A percentile compares a stretch with the other conserved stretches of the same genome.
Conservation (phyloP, 257 asterid genomes). For the Plantago elongata region DNA sequence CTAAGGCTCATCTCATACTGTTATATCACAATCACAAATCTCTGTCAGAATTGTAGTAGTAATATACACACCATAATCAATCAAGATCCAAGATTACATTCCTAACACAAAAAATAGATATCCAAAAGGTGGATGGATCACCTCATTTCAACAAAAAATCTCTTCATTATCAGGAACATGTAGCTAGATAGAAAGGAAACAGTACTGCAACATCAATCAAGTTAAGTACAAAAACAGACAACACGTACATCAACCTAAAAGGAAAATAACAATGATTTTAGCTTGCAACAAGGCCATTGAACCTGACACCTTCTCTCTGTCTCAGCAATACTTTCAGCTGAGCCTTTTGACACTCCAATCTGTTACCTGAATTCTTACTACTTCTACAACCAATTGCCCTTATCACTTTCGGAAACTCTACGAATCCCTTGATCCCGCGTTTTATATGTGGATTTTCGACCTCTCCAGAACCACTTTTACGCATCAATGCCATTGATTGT, state of each 20-base stretch:
- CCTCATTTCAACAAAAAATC: neutral
- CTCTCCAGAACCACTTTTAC: slow-evolving; percentile 32
- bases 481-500: slow-evolving; percentile 18
- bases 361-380: slow-evolving; percentile 48
- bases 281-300: slow-evolving; percentile 42
- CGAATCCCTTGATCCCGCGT: slow-evolving; percentile 87
- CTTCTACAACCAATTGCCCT: slow-evolving; percentile 67
- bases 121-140: too few relatives aligned
- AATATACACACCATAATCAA: too few relatives aligned
- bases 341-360: slow-evolving; percentile 78
- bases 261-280: slow-evolving; percentile 9
- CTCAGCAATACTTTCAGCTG: slow-evolving; percentile 61
- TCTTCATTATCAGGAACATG: neutral
- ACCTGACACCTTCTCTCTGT: slow-evolving; percentile 42
- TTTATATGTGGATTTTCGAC: slow-evolving; percentile 75
- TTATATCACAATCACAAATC: too few relatives aligned
- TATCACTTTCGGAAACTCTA: slow-evolving; percentile 76
- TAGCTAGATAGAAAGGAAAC: slow-evolving; percentile 1
- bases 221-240: slow-evolving; percentile 6
- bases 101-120: neutral
- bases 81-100: too few relatives aligned
- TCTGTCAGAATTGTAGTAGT: too few relatives aligned
- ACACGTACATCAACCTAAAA: neutral
- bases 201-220: slow-evolving; percentile 10
- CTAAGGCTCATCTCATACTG: too few relatives aligned